Percentiles rank a stretch among this genome's conserved stretches.
These are phyloP conservation scores for Thermothielavioides terrestris DNA, from an alignment of 495 filamentous ascomycete species.

Conservation along the genomic window DNA sequence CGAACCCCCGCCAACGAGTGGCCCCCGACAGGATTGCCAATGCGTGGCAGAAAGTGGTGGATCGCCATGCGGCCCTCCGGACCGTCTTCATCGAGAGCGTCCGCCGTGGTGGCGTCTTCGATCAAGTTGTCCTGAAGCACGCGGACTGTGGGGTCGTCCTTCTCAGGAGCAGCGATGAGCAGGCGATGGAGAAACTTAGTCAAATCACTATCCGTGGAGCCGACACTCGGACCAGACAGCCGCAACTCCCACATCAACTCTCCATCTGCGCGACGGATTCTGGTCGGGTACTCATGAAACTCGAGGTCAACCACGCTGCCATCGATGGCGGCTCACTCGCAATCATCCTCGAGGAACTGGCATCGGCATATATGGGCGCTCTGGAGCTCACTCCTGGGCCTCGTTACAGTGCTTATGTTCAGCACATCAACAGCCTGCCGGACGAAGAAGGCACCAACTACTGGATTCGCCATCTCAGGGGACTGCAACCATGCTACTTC, in stretches of 20 bases:
- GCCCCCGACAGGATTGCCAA: constrained; percentile 33
- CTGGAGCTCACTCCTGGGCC: constrained; percentile 28
- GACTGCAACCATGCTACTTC: constrained; percentile 45
- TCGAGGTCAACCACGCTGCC: constrained; percentile 21
- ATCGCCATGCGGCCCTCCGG: constrained; percentile 45
- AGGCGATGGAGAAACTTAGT: constrained; percentile 6
- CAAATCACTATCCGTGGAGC: neutral
- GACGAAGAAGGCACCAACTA: constrained; percentile 38
- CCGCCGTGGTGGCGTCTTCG: constrained; percentile 36
- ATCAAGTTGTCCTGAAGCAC: constrained; percentile 17
- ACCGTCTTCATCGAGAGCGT: constrained; percentile 49
- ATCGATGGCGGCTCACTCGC: constrained; percentile 28
- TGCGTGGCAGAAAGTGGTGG: constrained; percentile 48
- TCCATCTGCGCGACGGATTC: constrained; percentile 12
- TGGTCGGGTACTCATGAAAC: constrained; percentile 13
- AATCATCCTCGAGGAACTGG: constrained; percentile 25
- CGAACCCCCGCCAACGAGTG: constrained; percentile 14
- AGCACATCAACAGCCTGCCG: constrained; percentile 33
- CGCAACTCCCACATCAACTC: constrained; percentile 20
- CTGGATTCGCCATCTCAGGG: constrained; percentile 45
- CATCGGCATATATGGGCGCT: constrained; percentile 36
- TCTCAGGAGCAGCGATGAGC: constrained; percentile 4
- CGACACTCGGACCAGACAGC: too few relatives aligned
- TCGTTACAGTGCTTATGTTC: constrained; percentile 48
- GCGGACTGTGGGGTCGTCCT: constrained; percentile 7